phyloP scores from a whole-genome alignment of 2,329 filamentous ascomycete species.

The Grosmannia clavigera region DNA sequence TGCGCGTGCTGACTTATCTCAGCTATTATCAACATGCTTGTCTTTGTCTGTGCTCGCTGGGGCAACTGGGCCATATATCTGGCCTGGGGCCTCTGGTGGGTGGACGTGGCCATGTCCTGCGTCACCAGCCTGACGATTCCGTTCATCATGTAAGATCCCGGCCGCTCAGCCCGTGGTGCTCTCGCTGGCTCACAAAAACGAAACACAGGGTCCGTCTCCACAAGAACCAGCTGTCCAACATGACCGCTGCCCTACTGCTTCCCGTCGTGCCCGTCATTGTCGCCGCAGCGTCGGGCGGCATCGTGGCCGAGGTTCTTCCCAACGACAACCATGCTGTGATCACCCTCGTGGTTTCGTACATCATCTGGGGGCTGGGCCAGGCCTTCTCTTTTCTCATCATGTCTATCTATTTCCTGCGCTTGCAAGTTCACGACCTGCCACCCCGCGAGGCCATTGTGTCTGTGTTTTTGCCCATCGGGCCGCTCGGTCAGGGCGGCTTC shows the following conservation, averaged over 20 bases:
- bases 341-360: constrained; percentile 52
- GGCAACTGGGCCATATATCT: constrained; percentile 35
- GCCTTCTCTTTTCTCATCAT: constrained; percentile 48
- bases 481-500: constrained; percentile 49
- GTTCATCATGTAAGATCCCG: constrained; percentile 33
- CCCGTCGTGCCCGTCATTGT: constrained; percentile 52
- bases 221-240: constrained; percentile 23
- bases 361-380: constrained; percentile 55
- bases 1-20: neutral
- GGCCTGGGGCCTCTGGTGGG: constrained; percentile 42
- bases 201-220: constrained; percentile 13
- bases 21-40: constrained; percentile 46
- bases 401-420: constrained; percentile 56
- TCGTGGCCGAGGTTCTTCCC: constrained; percentile 48
- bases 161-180: neutral
- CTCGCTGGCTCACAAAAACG: neutral
- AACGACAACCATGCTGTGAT: constrained; percentile 41
- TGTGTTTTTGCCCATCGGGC: constrained; percentile 49
- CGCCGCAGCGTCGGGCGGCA: constrained; percentile 49
- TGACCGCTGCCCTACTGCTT: constrained; percentile 48
- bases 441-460: constrained; percentile 53
- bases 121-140: constrained; percentile 33
- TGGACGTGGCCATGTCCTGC: constrained; percentile 33
- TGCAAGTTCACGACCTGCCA: constrained; percentile 54
- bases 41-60: constrained; percentile 47